Conservation (phyloP, 352 stramenopile genomes). For the Stramenopiles sp. region DNA sequence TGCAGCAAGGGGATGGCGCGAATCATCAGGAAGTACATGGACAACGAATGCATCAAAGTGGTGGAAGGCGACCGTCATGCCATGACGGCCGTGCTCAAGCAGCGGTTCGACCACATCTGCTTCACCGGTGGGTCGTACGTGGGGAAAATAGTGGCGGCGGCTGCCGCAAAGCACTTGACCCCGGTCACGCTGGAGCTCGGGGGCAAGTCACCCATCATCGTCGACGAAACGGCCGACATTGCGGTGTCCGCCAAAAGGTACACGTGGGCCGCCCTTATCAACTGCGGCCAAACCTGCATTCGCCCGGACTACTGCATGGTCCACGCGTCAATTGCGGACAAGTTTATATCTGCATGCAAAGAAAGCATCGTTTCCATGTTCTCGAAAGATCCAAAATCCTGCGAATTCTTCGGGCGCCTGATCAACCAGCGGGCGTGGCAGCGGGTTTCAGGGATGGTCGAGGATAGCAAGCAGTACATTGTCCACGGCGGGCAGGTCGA, state of each 20-base stretch:
- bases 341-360: conserved; percentile 31
- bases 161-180: conserved; percentile 72
- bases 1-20: conserved; percentile 33
- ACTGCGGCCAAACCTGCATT: conserved; percentile 77
- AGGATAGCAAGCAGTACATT: conserved; percentile 34
- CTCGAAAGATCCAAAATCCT: conserved; percentile 31
- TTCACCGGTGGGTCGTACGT: conserved; percentile 36
- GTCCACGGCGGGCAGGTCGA: conserved; percentile 39
- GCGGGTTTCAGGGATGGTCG: conserved; percentile 34
- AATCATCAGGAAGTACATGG: conserved; percentile 47
- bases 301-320: conserved; percentile 74
- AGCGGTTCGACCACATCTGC: conserved; percentile 53
- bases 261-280: conserved; percentile 54
- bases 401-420: conserved; percentile 36
- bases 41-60: conserved; percentile 44
- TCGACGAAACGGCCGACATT: conserved; percentile 42
- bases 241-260: conserved; percentile 45
- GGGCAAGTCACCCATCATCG: conserved; percentile 61
- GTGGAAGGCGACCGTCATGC: conserved; percentile 53
- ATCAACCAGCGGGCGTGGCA: conserved; percentile 38
- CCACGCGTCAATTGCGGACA: conserved; percentile 40
- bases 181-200: conserved; percentile 76
- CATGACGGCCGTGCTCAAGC: conserved; percentile 46
- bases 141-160: conserved; percentile 58
- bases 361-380: conserved; percentile 16